Conservation (phyloP, 1,284 basidiomycete species). For the Coniferiporia weirii region DNA sequence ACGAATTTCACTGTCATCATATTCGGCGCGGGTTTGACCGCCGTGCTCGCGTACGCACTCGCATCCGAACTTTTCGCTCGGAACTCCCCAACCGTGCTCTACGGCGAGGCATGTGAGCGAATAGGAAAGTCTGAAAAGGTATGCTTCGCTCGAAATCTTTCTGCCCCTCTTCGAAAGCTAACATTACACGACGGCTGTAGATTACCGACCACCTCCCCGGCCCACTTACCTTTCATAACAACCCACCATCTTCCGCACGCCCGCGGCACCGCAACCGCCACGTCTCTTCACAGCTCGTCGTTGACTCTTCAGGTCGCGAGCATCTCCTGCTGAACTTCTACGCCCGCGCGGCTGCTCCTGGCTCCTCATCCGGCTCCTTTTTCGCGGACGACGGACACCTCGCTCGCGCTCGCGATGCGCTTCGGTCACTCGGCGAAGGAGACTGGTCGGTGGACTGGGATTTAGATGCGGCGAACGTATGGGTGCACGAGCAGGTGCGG, state of each 20-base stretch:
- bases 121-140: constrained; percentile 74
- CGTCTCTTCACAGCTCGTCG: constrained; percentile 66
- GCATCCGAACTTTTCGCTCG: constrained; percentile 87
- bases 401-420: constrained; percentile 18
- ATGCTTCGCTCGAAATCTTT: constrained; percentile 18
- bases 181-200: constrained; percentile 32
- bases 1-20: constrained; percentile 82
- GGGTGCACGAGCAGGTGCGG: constrained; percentile 39
- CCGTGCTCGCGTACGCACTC: constrained; percentile 78
- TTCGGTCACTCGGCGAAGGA: constrained; percentile 28
- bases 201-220: constrained; percentile 59
- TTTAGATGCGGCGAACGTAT: constrained; percentile 28
- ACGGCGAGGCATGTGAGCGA: constrained; percentile 79
- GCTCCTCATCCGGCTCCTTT: constrained; percentile 31
- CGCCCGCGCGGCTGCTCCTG: constrained; percentile 41
- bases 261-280: constrained; percentile 76
- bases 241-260: constrained; percentile 60
- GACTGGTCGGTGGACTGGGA: constrained; percentile 44
- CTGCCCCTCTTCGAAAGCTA: not conserved
- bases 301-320: constrained; percentile 66
- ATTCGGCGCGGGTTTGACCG: constrained; percentile 76
- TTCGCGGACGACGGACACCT: constrained; percentile 41
- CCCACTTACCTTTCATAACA: constrained; percentile 70
- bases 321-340: constrained; percentile 80
- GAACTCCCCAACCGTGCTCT: constrained; percentile 89